Evolutionary conservation across 768 basidiomycete genomes (phyloP).

Genomic region (Lactarius hatsudake): DNA sequence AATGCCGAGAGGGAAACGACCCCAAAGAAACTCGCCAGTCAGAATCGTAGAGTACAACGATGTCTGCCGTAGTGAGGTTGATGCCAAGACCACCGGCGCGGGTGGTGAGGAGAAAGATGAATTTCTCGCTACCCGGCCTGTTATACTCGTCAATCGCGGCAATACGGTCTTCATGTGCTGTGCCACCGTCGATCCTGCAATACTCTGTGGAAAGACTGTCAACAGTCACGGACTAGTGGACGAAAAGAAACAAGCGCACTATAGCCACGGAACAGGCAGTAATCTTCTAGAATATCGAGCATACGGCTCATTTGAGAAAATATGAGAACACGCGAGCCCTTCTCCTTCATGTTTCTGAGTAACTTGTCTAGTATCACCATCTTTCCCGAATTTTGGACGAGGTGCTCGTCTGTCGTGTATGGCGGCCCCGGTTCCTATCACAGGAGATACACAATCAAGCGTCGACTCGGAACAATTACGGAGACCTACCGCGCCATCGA

Average conservation of each 20-base stretch:
- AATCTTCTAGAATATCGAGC: conserved; percentile 95
- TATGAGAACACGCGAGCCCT: conserved; percentile 93
- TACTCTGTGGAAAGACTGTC: conserved; percentile 56
- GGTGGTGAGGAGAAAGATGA: conserved; percentile 94
- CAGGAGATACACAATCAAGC: neutral
- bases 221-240: conserved; percentile 14
- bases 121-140: conserved; percentile 89
- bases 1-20: neutral
- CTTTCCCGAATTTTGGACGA: conserved; percentile 92
- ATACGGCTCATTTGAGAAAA: conserved; percentile 99
- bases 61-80: conserved; percentile 91
- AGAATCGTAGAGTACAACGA: conserved; percentile 93
- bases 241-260: conserved; percentile 49
- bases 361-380: conserved; percentile 98
- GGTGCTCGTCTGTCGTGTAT: conserved; percentile 96
- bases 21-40: conserved; percentile 65
- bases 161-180: conserved; percentile 96
- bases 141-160: conserved; percentile 97
- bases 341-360: conserved; percentile 78
- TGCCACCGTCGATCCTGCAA: conserved; percentile 94
- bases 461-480: neutral
- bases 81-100: conserved; percentile 97
- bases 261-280: conserved; percentile 86
- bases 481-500: conserved; percentile 79
- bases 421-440: conserved; percentile 94